Percentiles rank a stretch among this genome's conserved stretches.
phyloP scores from a whole-genome alignment of 176 grass and related monocot genomes.

The Oryza australiensis region DNA sequence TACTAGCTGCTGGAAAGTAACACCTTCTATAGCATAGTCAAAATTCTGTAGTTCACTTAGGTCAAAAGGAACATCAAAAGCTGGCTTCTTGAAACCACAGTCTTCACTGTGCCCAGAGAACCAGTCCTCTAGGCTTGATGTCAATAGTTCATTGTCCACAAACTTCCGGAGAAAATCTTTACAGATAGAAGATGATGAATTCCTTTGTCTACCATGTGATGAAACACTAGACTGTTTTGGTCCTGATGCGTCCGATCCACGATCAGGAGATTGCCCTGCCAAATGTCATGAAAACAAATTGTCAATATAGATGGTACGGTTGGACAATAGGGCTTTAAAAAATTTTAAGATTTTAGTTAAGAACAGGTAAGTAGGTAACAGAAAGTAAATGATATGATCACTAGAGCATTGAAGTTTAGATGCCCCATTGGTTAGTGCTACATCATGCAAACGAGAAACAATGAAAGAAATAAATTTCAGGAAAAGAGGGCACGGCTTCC shows the following conservation, averaged over 20 bases:
- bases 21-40: conserved; percentile 84
- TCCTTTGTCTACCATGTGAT: conserved; percentile 36
- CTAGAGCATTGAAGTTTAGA: neutral
- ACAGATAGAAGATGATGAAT: conserved; percentile 69
- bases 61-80: conserved; percentile 75
- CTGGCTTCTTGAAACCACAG: conserved; percentile 48
- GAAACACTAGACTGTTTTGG: conserved; percentile 51
- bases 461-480: neutral
- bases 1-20: conserved; percentile 87
- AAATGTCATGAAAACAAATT: neutral
- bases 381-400: conserved; percentile 4
- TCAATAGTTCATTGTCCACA: conserved; percentile 84
- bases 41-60: conserved; percentile 78
- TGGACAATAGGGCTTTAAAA: neutral
- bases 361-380: neutral
- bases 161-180: conserved; percentile 95
- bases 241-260: conserved; percentile 53
- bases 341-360: neutral
- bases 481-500: neutral
- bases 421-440: neutral
- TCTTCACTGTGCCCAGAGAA: conserved; percentile 64
- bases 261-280: conserved; percentile 70
- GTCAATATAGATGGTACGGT: neutral
- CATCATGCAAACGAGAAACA: neutral
- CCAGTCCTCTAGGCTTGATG: conserved; percentile 79